A percentile compares a stretch with the other conserved stretches of the same genome.
Evolutionary conservation across 129 eudicot species (phyloP).

Genomic region (Flaveria trinervia): DNA sequence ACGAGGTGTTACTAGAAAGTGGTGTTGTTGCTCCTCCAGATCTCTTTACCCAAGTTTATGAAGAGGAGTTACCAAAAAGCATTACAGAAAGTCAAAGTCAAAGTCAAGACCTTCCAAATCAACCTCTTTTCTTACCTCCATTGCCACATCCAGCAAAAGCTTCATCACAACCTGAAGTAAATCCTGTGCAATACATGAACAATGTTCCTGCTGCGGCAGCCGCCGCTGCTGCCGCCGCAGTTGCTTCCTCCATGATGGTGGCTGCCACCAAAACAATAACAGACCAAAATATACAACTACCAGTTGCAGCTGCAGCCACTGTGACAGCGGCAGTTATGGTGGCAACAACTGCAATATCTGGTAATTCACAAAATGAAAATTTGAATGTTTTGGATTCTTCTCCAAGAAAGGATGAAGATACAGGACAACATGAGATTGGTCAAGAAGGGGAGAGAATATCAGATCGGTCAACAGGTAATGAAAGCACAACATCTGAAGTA

Average conservation of each 20-base stretch:
- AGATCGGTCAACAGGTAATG: slow-evolving; percentile 67
- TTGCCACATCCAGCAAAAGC: slow-evolving; percentile 49
- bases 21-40: slow-evolving; percentile 95
- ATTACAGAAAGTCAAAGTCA: slow-evolving; percentile 31
- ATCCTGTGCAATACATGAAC: slow-evolving; percentile 38
- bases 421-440: slow-evolving; percentile 27
- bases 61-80: slow-evolving; percentile 49
- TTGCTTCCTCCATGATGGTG: slow-evolving; percentile 85
- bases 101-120: slow-evolving; percentile 38
- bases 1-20: slow-evolving; percentile 87
- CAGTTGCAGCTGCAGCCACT: slow-evolving; percentile 83
- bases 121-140: slow-evolving; percentile 59
- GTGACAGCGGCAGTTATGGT: slow-evolving; percentile 84
- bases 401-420: slow-evolving; percentile 47
- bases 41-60: slow-evolving; percentile 67
- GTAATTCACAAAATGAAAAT: slow-evolving; percentile 21
- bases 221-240: slow-evolving; percentile 91
- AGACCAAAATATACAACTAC: slow-evolving; percentile 57
- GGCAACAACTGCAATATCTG: slow-evolving; percentile 40
- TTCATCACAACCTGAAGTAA: slow-evolving; percentile 36
- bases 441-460: slow-evolving; percentile 72
- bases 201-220: slow-evolving; percentile 90
- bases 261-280: slow-evolving; percentile 56
- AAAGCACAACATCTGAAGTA: slow-evolving; percentile 57
- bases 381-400: slow-evolving; percentile 29